Evolutionary conservation across 2,329 filamentous ascomycete genomes (phyloP), one percentile per base, ranked within the genome.

Genomic region (Ophiostoma himal-ulmi): DNA sequence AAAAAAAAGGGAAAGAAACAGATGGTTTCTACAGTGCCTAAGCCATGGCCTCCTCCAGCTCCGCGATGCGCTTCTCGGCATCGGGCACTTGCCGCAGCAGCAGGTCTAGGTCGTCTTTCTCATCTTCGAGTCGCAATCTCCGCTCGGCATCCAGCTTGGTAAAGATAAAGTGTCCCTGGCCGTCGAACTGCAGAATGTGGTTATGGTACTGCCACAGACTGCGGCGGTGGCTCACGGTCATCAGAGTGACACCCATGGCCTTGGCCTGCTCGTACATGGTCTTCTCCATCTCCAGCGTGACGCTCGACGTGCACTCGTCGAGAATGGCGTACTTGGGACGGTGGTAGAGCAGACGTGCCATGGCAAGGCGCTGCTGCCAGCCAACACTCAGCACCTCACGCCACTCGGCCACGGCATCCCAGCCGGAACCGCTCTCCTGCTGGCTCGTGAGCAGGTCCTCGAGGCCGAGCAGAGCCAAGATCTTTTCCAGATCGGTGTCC

Each of bases 181-280:
- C 95, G 79, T 98, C 94, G 78, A 99, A 99, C 80, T 99, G 95
- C 77, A 99, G 80, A 72, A 99, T 98, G 80, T 90, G 91, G 75
- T 88, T 91, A 79, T 99, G 95, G 79, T 99, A 98, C 79, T 95
- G 94, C 95, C 95, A 99, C 75, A 99, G 80, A 81, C 92, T 96
- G 73, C 93, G 84, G 10, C 95, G 84, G 79, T 99, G 95, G 74
- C 89, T 93, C 34, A 99, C 95, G 0, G 95, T 99, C 92, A 99
- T 97, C 73, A 99, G 85, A 0, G 95, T 98, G 76, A 97, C 95
- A 3, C 92, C 93, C 22, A 97, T 81, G 22, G 87, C 85, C 84
- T 99, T 98, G 68, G 95, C 95, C 70, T 93, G 94, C 75, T 97
- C 94, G 79, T 99, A 99, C 93, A 99, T 98, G 78, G 93, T 86